Base-by-base conservation (phyloP, 768 basidiomycete species). In the Kwoniella sp. region DNA sequence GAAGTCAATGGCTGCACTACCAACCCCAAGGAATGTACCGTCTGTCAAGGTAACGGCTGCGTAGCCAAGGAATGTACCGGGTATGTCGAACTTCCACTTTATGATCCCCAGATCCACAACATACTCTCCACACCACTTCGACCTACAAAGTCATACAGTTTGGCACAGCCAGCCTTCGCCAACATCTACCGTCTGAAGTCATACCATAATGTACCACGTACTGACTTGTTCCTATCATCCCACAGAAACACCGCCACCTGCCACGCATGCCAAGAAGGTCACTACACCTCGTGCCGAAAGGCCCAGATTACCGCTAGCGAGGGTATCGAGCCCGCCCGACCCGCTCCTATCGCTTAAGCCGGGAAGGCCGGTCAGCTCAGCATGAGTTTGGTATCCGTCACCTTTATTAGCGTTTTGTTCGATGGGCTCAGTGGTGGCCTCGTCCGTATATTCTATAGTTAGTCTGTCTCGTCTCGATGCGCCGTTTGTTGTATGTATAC, bases 1-100 rank as follows among this genome's bases (percentile, higher is more conserved):
- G 70, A 67, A 56, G 75, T 76, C 23, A 55, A 68, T 13, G 75
- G 75, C 30, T 76, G 75, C 53, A 61, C 71, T 13, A 68, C 75
- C 66, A 72, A 74, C 68, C 70, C 75, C 9, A 55, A 56, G 28
- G 34, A 55, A n/a, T 76, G 75, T 59, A 54, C 55, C 9, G 75
- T 73, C 20, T 76, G 75, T 56, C 63, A 74, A 50, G 75, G 73
- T 48, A 60, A 58, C 11, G 75, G 73, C 30, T 76, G 75, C 59
- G 69, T 74, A 17, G 73, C 75, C 26, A 71, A 50, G 53, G 72
- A 65, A 55, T 76, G 75, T 51, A 76, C 75, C 5, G 75, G 75
- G 75, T 76, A 45, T 71, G 75, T 71, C 7, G 22, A 52, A 51
- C 4, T 26, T 22, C 30, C 26, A 30, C 11, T 38, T 52, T 34